Evolutionary conservation across 306 rosid genomes (phyloP).

Genomic region (Vigna unguiculata): DNA sequence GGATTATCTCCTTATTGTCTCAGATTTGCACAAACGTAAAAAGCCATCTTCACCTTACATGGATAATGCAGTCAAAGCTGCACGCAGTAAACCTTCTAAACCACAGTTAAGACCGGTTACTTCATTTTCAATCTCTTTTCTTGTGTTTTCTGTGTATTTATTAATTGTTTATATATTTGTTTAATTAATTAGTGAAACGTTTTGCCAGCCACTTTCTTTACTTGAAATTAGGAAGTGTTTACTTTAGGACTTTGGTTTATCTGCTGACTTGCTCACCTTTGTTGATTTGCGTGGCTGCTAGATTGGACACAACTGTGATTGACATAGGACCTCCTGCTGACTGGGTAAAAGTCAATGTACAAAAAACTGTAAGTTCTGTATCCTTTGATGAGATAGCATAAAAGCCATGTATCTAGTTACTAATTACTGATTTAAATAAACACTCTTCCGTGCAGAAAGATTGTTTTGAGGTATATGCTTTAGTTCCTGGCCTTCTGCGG

Average conservation of each 20-base stretch:
- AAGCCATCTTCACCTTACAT: conserved; percentile 71
- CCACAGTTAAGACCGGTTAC: conserved; percentile 77
- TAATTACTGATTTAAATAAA: conserved; percentile 30
- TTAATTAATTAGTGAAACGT: conserved; percentile 28
- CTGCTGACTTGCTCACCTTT: conserved; percentile 44
- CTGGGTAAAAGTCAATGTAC: conserved; percentile 98
- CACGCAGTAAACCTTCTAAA: conserved; percentile 77
- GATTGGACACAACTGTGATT: conserved; percentile 81
- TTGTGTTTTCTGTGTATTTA: conserved; percentile 5
- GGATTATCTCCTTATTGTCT: conserved; percentile 39
- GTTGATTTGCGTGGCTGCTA: conserved; percentile 50
- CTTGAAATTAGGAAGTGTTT: conserved; percentile 21
- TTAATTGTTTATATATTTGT: conserved; percentile 37
- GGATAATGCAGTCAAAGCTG: conserved; percentile 77
- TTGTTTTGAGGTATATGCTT: conserved; percentile 95
- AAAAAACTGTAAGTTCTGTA: conserved; percentile 76
- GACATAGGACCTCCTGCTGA: conserved; percentile 97
- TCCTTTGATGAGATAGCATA: conserved; percentile 33
- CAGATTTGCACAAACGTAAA: conserved; percentile 90
- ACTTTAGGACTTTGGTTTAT: conserved; percentile 28
- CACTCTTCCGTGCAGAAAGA: conserved; percentile 74
- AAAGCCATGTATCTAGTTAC: conserved; percentile 3
- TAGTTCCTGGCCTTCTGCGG: conserved; percentile 98
- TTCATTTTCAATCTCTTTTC: conserved; percentile 32
- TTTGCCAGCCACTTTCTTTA: conserved; percentile 34